Evolutionary conservation across 306 rosid species (phyloP), one percentile per base, ranked within the genome.

Genomic region (Amphicarpaea edgeworthii): DNA sequence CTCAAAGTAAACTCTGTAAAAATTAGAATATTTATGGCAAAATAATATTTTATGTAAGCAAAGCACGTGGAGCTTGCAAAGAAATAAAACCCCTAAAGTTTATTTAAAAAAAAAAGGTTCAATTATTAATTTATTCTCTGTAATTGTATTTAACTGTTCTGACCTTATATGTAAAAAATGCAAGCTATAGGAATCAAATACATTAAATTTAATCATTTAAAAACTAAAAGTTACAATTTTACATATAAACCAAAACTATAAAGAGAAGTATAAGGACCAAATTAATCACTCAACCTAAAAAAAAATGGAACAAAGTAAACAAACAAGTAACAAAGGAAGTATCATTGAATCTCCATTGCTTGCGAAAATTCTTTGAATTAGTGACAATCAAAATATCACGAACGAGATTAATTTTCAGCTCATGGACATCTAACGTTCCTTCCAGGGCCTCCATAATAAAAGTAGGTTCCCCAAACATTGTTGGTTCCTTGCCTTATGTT

Each of bases 371-470:
- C n/a, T n/a, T n/a, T n/a, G n/a, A n/a, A n/a, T n/a, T n/a, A n/a
- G n/a, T n/a, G n/a, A n/a, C n/a, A n/a, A n/a, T n/a, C n/a, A n/a
- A n/a, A n/a, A n/a, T n/a, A n/a, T n/a, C n/a, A n/a, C n/a, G n/a
- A n/a, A n/a, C n/a, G n/a, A n/a, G n/a, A n/a, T n/a, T n/a, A n/a
- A 37, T 4, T 61, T 79, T 55, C 9, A n/a, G n/a, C 65, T 90
- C 92, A 95, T 4, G 97, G 97, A 65, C 99, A 95, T 76, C 92
- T 85, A 0, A 95, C 91, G 77, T 89, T 90, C 67, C 97, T 95
- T 49, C 99, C 99, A 23, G 99, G 99, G 15, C 99, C 99, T 62
- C 99, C 99, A 84, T 90, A 95, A 81, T 92, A 95, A 80, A 95
- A 95, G 77, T 92, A 90, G 62, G 92, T 95, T 0, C 99, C 99